Base-by-base conservation (phyloP, 2,329 filamentous ascomycete species). In the Claviceps sp. region DNA sequence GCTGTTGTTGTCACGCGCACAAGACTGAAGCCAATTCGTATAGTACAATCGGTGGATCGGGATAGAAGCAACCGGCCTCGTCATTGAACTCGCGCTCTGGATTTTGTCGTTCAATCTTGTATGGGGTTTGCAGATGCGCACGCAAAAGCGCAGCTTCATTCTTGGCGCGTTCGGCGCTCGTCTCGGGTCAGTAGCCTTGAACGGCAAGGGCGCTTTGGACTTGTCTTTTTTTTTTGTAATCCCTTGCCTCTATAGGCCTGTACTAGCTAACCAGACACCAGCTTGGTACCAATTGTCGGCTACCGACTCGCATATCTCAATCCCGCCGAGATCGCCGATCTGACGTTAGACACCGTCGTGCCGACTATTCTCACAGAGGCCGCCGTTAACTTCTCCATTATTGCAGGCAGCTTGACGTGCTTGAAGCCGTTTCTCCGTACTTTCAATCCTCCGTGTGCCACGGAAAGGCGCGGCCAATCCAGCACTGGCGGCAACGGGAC, bases 121-220 rank as follows among this genome's bases (percentile, higher is more conserved):
- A 23, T 52, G 50, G 49, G 39, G 49, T 1, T n/a, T 55, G 34
- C 44, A 54, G 16, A 52, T 55, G 48, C 50, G 44, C 13, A 42
- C 7, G 14, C 34, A 43, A 14, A 45, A 47, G 14, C 52, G 52
- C 23, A 22, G 43, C 13, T 49, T 54, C 20, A 50, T 55, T 14
- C n/a, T 54, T 5, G 43, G 38, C 40, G 52, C 47, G 5, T 55
- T 55, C 29, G 52, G 50, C 26, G 47, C 53, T n/a, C 54, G 52
- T 20, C 29, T 52, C 13, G 45, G 45, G 50, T 52, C 6, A 40
- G 38, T 46, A 16, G 13, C 43, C 23, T 29, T 45, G 14, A 11
- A 17, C n/a, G 5, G 39, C 16, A 4, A 34, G 7, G 4, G 1
- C 3, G 13, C 13, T 45, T 45, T 16, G 23, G 6, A 11, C 23